Conservation (phyloP, 495 filamentous ascomycete species). For the Daldinia decipiens region DNA sequence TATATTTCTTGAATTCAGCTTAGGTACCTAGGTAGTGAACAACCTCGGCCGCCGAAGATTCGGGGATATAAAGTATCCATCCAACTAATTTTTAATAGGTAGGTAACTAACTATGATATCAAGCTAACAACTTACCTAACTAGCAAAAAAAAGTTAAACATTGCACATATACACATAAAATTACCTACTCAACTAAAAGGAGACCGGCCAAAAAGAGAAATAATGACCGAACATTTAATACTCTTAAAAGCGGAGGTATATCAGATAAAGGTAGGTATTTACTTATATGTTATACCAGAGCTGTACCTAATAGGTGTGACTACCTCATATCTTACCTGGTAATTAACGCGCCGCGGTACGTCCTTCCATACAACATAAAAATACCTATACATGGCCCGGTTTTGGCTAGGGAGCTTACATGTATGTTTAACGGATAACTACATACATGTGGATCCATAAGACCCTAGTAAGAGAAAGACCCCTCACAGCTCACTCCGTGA, state of each 20-base stretch:
- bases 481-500: conserved; percentile 42
- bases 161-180: background rate
- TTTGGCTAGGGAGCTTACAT: background rate
- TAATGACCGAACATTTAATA: background rate
- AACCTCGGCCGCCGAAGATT: background rate
- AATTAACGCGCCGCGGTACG: background rate
- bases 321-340: background rate
- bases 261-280: background rate
- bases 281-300: background rate
- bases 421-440: background rate
- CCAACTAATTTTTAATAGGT: background rate
- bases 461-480: conserved; percentile 20
- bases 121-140: too few species aligned
- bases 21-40: too few species aligned
- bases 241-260: background rate
- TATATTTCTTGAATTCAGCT: background rate
- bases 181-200: background rate
- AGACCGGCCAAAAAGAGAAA: background rate
- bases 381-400: background rate
- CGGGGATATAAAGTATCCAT: background rate
- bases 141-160: background rate
- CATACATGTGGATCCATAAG: background rate
- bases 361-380: conserved; percentile 6
- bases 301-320: too few species aligned
- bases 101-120: too few species aligned